Conservation (phyloP, 1,139 yeast species). For the Debaryomyces robertsiae region DNA sequence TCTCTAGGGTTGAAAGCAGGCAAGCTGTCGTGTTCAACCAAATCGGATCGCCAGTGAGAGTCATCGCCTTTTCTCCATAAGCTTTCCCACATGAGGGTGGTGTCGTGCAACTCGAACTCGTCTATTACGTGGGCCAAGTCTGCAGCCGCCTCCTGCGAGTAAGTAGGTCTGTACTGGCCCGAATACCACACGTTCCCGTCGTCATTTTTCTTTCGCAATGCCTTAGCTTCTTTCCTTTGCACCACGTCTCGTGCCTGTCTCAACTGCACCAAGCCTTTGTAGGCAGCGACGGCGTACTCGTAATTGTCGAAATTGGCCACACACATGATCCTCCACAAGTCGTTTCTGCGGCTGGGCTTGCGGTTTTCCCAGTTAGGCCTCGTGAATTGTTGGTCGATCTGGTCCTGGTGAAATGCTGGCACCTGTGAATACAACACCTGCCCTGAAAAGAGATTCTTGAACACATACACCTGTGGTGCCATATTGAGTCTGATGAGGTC, state of each 20-base stretch:
- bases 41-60: slow-evolving; percentile 58
- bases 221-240: slow-evolving; percentile 60
- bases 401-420: slow-evolving; percentile 69
- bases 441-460: slow-evolving; percentile 84
- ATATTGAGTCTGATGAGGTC: slow-evolving; percentile 38
- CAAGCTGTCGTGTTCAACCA: slow-evolving; percentile 60
- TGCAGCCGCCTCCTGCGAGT: slow-evolving; percentile 89
- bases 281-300: slow-evolving; percentile 72
- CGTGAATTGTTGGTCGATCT: slow-evolving; percentile 69
- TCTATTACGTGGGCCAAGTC: slow-evolving; percentile 75
- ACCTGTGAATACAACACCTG: slow-evolving; percentile 89
- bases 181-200: slow-evolving; percentile 85
- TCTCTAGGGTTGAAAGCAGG: slow-evolving; percentile 67
- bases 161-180: slow-evolving; percentile 87
- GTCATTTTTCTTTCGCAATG: slow-evolving; percentile 69
- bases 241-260: slow-evolving; percentile 70
- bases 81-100: slow-evolving; percentile 76
- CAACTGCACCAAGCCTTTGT: slow-evolving; percentile 71
- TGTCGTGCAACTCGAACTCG: slow-evolving; percentile 52
- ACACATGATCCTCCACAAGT: slow-evolving; percentile 90
- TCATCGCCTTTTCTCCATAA: slow-evolving; percentile 85
- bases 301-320: slow-evolving; percentile 71
- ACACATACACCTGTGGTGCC: slow-evolving; percentile 83
- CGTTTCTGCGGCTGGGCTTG: slow-evolving; percentile 76
- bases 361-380: slow-evolving; percentile 90